A percentile compares a stretch with the other conserved stretches of the same genome.
phyloP scores from a whole-genome alignment of 2,329 filamentous ascomycete genomes.

The Trichothecium sympodiale region DNA sequence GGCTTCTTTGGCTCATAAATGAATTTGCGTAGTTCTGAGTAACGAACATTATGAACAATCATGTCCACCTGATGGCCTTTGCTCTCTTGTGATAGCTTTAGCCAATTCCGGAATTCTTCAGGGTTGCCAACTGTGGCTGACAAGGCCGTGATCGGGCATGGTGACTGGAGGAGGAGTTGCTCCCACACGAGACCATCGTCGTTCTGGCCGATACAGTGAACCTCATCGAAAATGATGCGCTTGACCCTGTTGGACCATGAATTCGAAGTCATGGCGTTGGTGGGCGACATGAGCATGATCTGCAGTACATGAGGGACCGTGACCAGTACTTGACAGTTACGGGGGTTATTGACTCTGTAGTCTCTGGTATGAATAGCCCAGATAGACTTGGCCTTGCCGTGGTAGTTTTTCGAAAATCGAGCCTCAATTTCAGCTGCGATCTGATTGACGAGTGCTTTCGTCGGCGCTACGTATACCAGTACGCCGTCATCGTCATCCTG shows the following conservation, averaged over 20 bases:
- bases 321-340: slow-evolving; percentile 62
- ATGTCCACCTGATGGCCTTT: slow-evolving; percentile 55
- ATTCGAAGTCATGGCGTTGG: slow-evolving; percentile 43
- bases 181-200: slow-evolving; percentile 73
- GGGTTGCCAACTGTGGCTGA: slow-evolving; percentile 75
- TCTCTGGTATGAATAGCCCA: slow-evolving; percentile 74
- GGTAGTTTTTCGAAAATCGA: slow-evolving; percentile 58
- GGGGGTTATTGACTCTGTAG: slow-evolving; percentile 62
- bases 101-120: slow-evolving; percentile 57
- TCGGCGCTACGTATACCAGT: slow-evolving; percentile 70
- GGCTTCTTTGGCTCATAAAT: slow-evolving; percentile 41
- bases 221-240: slow-evolving; percentile 73
- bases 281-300: slow-evolving; percentile 60
- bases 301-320: slow-evolving; percentile 71
- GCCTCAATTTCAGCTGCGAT: slow-evolving; percentile 71
- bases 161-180: slow-evolving; percentile 60
- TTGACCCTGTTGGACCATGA: slow-evolving; percentile 58
- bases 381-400: slow-evolving; percentile 52
- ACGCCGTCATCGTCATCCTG: slow-evolving; percentile 57
- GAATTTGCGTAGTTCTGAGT: slow-evolving; percentile 71
- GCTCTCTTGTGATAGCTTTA: slow-evolving; percentile 49
- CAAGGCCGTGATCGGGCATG: slow-evolving; percentile 68
- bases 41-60: slow-evolving; percentile 57
- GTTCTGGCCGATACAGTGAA: slow-evolving; percentile 68
- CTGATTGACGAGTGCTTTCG: slow-evolving; percentile 74